Evolutionary conservation across 805 yeast species (phyloP), one percentile per base, ranked within the genome.

Genomic region (Wickerhamomyces canadensis): DNA sequence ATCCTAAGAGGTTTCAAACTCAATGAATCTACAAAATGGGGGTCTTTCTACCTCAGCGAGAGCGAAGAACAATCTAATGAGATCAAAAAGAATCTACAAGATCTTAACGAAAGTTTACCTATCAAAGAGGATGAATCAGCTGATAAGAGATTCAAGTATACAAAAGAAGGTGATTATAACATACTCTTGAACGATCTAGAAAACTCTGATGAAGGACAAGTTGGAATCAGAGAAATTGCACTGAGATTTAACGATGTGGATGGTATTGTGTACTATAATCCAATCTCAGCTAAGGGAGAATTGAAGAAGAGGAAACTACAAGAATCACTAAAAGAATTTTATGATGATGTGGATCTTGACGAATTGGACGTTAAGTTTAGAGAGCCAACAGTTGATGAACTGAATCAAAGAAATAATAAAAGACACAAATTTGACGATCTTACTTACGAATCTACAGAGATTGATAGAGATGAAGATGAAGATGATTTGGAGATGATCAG

Each of bases 301-400:
- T 75, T 93, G 55, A 87, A 84, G 65, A 82, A 91, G 57, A 79
- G 95, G 57, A 78, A 96, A 60, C 76, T 87, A 12, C 80, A 38
- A 35, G 57, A 44, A 15, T 37, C 67, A 37, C 62, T 77, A 45
- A 73, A 72, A 45, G 72, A 76, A 24, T 71, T 72, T 35, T 68
- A 79, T 39, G 70, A 70, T 39, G 78, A 72, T 23, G 62, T 73
- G 37, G 76, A 84, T 18, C 61, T 72, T 43, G 91, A 80, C 55
- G 74, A 69, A 30, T 67, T 86, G 33, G 74, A 79, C 36, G 65
- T 81, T 44, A 66, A 69, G 34, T 61, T 86, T 37, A 72, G 91
- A 55, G 89, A 84, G 50, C 83, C 89, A 35, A 79, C 81, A 10
- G 77, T 82, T 5, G 70, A 68, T 33, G 95, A 87, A 58, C 65